Conservation (phyloP, 1,139 yeast species). For the Sugiyamaella neomexicana region DNA sequence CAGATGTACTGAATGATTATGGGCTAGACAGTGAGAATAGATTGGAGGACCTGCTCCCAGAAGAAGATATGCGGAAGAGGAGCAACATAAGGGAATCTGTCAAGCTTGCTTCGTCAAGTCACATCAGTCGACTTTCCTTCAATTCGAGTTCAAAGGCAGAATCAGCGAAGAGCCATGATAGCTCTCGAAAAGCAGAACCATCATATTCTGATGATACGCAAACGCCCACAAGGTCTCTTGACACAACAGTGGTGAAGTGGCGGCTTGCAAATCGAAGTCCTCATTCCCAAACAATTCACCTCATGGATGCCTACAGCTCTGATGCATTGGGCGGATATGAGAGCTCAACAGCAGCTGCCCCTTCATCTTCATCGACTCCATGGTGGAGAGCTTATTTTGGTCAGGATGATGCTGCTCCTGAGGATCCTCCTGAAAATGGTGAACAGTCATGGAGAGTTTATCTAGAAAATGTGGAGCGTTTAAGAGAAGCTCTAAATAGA, state of each 20-base stretch:
- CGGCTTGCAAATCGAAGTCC: background rate
- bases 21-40: background rate
- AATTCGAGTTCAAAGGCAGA: too few species aligned
- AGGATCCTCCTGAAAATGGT: background rate
- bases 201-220: background rate
- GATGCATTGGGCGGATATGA: background rate
- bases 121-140: background rate
- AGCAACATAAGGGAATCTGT: background rate
- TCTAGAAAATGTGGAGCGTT: constrained; percentile 2
- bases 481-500: constrained; percentile 7
- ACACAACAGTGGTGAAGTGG: background rate
- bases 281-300: background rate
- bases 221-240: background rate
- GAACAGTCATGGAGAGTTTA: constrained; percentile 12
- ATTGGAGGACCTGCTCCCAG: background rate
- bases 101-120: background rate
- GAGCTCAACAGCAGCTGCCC: background rate
- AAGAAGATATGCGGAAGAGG: background rate
- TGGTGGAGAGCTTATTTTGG: constrained; percentile 8
- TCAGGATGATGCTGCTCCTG: background rate
- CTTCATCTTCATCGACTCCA: background rate
- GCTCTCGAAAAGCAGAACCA: background rate
- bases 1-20: background rate
- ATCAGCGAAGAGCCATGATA: background rate
- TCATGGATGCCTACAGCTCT: background rate